phyloP scores from a whole-genome alignment of 1,284 basidiomycete species.

The Cryptococcus sp. region DNA sequence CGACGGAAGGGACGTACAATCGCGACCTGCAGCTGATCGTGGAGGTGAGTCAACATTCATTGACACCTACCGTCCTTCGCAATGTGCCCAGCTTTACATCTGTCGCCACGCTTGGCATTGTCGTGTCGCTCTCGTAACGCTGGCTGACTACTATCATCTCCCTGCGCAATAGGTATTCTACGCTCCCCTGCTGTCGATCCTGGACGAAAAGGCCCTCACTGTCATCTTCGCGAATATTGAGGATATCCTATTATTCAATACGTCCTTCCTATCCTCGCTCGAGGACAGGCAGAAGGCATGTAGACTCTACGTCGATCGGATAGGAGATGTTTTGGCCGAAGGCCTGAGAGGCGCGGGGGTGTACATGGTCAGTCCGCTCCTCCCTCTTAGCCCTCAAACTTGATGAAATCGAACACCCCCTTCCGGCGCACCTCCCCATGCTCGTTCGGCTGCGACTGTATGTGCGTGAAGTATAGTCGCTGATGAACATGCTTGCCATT shows the following conservation, averaged over 20 bases:
- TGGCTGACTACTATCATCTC: too few species aligned
- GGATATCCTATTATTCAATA: constrained; percentile 83
- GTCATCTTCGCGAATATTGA: constrained; percentile 93
- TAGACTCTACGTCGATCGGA: constrained; percentile 81
- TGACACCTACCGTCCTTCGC: too few species aligned
- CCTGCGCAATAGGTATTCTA: constrained; percentile 68
- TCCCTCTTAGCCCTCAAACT: neutral
- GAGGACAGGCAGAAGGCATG: constrained; percentile 89
- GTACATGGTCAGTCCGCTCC: constrained; percentile 65
- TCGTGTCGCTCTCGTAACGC: too few species aligned
- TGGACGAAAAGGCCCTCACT: constrained; percentile 75
- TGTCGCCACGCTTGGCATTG: too few species aligned
- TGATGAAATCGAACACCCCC: neutral
- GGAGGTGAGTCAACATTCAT: constrained; percentile 60
- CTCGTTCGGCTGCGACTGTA: too few species aligned
- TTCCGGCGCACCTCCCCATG: neutral
- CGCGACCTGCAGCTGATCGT: constrained; percentile 86
- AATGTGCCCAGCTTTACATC: too few species aligned
- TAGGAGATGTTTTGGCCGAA: constrained; percentile 78
- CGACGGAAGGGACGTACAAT: constrained; percentile 83
- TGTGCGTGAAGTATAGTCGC: neutral
- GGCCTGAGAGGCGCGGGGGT: constrained; percentile 75
- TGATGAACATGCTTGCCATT: constrained; percentile 11
- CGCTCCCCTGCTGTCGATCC: constrained; percentile 68
- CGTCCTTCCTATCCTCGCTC: constrained; percentile 79